These are phyloP conservation scores for Heliamphora exappendiculata DNA, from an alignment of 148 eudicot species.

Conservation along the genomic window DNA sequence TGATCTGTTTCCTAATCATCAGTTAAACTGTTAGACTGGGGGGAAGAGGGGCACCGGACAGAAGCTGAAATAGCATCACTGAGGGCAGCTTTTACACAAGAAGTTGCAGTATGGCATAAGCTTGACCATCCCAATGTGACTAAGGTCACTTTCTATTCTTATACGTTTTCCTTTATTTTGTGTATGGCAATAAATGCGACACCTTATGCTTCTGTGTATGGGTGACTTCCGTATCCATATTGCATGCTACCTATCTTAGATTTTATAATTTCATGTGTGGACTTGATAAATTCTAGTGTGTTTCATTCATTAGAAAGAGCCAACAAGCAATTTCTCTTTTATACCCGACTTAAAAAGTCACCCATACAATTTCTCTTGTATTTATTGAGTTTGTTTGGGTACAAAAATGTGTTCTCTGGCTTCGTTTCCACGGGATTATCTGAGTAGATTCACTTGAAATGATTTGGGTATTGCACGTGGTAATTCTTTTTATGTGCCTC, in stretches of 20 bases:
- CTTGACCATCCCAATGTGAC: conserved; percentile 98
- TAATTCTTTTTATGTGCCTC: neutral
- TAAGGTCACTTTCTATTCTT: conserved; percentile 37
- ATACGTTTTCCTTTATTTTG: neutral
- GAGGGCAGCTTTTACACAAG: conserved; percentile 75
- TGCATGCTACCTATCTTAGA: neutral
- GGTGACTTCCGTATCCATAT: neutral
- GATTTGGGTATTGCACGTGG: neutral
- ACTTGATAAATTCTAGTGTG: neutral
- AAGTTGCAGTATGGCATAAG: conserved; percentile 93
- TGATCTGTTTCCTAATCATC: conserved; percentile 13
- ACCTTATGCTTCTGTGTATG: neutral
- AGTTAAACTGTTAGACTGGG: conserved; percentile 95
- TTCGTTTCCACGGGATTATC: neutral
- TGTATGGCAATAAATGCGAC: neutral
- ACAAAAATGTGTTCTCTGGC: neutral
- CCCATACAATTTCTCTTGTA: neutral
- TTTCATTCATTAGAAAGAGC: neutral
- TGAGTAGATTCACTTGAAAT: neutral
- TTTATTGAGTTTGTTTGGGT: neutral
- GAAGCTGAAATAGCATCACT: conserved; percentile 61
- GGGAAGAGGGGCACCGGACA: conserved; percentile 81
- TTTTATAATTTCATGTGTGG: neutral
- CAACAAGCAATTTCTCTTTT: neutral
- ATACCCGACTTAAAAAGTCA: neutral